These are phyloP conservation scores for Verticillium longisporum DNA, from an alignment of 2,329 filamentous ascomycete genomes.

Conservation along the genomic window DNA sequence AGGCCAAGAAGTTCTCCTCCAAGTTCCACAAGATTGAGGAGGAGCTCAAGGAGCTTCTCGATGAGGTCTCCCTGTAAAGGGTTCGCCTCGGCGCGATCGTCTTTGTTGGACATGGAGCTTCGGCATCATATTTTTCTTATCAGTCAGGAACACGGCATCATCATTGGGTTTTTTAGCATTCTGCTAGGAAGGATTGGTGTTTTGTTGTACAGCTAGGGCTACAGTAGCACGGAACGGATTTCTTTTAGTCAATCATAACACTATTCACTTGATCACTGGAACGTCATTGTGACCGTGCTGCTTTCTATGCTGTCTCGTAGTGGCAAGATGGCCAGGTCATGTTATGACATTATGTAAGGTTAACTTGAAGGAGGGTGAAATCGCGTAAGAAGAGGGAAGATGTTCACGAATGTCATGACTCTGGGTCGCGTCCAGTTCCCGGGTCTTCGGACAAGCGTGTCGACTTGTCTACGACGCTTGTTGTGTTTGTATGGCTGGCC, in stretches of 20 bases:
- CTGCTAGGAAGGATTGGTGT: neutral
- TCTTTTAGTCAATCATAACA: neutral
- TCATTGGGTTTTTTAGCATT: neutral
- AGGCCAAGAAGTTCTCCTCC: slow-evolving; percentile 55
- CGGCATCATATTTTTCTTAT: neutral
- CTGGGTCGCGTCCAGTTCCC: neutral
- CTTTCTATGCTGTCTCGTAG: no score
- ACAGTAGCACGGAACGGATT: neutral
- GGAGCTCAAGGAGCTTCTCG: slow-evolving; percentile 53
- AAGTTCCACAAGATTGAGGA: slow-evolving; percentile 57
- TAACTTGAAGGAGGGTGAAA: no score
- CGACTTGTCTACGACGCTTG: neutral
- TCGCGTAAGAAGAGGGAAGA: no score
- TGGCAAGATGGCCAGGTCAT: no score
- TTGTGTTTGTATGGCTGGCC: neutral
- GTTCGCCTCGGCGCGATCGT: neutral
- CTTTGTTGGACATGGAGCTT: neutral
- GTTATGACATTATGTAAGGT: no score
- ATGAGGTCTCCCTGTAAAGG: slow-evolving; percentile 37
- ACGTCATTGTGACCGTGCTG: no score
- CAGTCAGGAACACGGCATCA: neutral
- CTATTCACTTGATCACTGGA: no score
- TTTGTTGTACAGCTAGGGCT: neutral
- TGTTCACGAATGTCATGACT: neutral
- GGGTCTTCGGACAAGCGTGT: neutral